phyloP scores from a whole-genome alignment of 805 yeast genomes.

The Candida corydali region DNA sequence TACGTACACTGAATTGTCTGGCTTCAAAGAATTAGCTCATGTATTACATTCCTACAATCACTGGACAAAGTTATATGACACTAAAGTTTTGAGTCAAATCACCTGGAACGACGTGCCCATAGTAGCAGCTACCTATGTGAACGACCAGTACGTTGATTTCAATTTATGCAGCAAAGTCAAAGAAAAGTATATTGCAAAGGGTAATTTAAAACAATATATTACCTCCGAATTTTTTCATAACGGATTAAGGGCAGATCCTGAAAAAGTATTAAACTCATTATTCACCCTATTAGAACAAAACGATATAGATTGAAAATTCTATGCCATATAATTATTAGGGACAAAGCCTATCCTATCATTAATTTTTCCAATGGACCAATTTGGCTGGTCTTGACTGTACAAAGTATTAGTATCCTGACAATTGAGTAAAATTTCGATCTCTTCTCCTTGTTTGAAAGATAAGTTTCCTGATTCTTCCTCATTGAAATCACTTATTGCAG shows the following conservation, averaged over 20 bases:
- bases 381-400: slow-evolving; percentile 15
- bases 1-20: slow-evolving; percentile 33
- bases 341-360: slow-evolving; percentile 31
- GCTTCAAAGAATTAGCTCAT: slow-evolving; percentile 38
- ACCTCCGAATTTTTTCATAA: slow-evolving; percentile 50
- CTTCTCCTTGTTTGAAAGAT: slow-evolving; percentile 30
- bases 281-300: slow-evolving; percentile 32
- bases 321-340: slow-evolving; percentile 24
- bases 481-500: slow-evolving; percentile 20
- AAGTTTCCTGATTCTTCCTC: slow-evolving; percentile 37
- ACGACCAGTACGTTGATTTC: slow-evolving; percentile 53
- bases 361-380: slow-evolving; percentile 33
- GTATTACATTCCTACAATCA: slow-evolving; percentile 26
- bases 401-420: slow-evolving; percentile 22
- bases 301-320: slow-evolving; percentile 31
- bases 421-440: slow-evolving; percentile 28
- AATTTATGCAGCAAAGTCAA: slow-evolving; percentile 36
- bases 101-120: slow-evolving; percentile 37
- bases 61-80: slow-evolving; percentile 39
- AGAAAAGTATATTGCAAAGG: slow-evolving; percentile 21
- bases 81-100: slow-evolving; percentile 21
- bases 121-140: slow-evolving; percentile 46
- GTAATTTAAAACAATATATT: slow-evolving; percentile 38
- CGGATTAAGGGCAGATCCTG: slow-evolving; percentile 43
- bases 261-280: slow-evolving; percentile 34